Evolutionary conservation across 1,139 yeast species (phyloP).

Genomic region (Trichomonascaceae sp.): DNA sequence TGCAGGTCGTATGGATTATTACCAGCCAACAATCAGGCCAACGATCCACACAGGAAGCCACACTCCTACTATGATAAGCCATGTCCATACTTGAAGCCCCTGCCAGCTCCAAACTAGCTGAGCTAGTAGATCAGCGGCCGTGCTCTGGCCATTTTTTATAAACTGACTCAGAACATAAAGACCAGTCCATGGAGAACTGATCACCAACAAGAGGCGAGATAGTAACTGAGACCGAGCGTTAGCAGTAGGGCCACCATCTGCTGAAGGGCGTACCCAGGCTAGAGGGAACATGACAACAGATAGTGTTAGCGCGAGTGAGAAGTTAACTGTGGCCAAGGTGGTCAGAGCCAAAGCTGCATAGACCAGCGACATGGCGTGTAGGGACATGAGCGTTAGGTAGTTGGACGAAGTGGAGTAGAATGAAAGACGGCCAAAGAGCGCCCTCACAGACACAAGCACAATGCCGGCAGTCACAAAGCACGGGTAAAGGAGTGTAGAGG

Average conservation of each 20-base stretch:
- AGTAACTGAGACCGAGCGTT: slow-evolving; percentile 1
- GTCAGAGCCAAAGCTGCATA: slow-evolving; percentile 58
- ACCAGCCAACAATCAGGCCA: slow-evolving; percentile 9
- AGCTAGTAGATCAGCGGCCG: slow-evolving; percentile 6
- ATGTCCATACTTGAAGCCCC: slow-evolving; percentile 73
- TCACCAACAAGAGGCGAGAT: slow-evolving; percentile 10
- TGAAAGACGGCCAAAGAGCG: slow-evolving; percentile 5
- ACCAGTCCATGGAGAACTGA: slow-evolving; percentile 18
- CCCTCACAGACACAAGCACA: not conserved
- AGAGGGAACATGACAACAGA: slow-evolving; percentile 63
- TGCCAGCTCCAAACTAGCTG: slow-evolving; percentile 48
- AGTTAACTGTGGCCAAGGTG: slow-evolving; percentile 69
- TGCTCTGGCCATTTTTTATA: slow-evolving; percentile 4
- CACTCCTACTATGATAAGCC: slow-evolving; percentile 59
- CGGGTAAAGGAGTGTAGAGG: slow-evolving; percentile 7
- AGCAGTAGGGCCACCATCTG: slow-evolving; percentile 1
- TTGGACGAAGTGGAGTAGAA: no score
- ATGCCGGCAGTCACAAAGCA: slow-evolving; percentile 7
- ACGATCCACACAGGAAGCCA: slow-evolving; percentile 80
- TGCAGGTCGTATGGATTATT: no score
- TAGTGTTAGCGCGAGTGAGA: slow-evolving; percentile 60
- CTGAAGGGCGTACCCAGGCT: slow-evolving; percentile 43
- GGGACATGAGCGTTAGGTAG: slow-evolving; percentile 7
- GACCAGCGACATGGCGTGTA: slow-evolving; percentile 36
- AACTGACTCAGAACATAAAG: slow-evolving; percentile 29